phyloP scores from a whole-genome alignment of 352 stramenopile species.

The Heterotrichella gracilis region DNA sequence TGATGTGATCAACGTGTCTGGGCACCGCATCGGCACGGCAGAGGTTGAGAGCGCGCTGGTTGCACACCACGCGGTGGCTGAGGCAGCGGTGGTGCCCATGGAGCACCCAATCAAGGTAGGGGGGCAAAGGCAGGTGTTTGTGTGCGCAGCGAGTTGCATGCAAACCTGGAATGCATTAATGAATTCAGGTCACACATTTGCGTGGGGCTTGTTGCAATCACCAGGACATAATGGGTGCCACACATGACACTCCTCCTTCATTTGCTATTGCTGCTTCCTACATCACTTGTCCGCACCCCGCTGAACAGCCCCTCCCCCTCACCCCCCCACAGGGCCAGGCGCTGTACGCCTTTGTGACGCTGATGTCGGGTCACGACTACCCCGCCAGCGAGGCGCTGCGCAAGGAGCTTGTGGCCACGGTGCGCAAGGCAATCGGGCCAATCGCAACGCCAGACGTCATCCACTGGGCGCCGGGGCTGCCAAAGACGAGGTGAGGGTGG shows the following conservation, averaged over 20 bases:
- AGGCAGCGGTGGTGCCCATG: slow-evolving; percentile 65
- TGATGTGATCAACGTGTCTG: slow-evolving; percentile 69
- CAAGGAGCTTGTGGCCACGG: slow-evolving; percentile 32
- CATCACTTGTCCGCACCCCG: no score
- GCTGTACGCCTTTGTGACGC: slow-evolving; percentile 59
- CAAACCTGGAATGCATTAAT: no score
- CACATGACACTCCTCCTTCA: not conserved
- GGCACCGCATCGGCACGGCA: slow-evolving; percentile 47
- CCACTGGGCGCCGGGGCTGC: slow-evolving; percentile 46
- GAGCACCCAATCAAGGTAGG: slow-evolving; percentile 81
- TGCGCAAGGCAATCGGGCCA: slow-evolving; percentile 61
- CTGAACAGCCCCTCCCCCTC: no score
- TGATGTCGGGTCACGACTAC: slow-evolving; percentile 22
- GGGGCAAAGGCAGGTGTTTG: no score
- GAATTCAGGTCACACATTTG: no score
- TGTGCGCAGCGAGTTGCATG: no score
- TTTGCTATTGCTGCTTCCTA: not conserved
- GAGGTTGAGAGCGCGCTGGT: slow-evolving; percentile 54
- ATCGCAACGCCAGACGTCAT: slow-evolving; percentile 82
- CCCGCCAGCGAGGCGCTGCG: slow-evolving; percentile 27
- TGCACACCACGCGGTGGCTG: slow-evolving; percentile 47
- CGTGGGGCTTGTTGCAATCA: no score
- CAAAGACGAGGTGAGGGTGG: slow-evolving; percentile 81
- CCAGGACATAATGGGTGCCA: not conserved
- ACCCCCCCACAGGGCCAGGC: no score